A percentile compares a stretch with the other conserved stretches of the same genome.
phyloP scores from a whole-genome alignment of 2,329 filamentous ascomycete species.

The Capronia coronata region DNA sequence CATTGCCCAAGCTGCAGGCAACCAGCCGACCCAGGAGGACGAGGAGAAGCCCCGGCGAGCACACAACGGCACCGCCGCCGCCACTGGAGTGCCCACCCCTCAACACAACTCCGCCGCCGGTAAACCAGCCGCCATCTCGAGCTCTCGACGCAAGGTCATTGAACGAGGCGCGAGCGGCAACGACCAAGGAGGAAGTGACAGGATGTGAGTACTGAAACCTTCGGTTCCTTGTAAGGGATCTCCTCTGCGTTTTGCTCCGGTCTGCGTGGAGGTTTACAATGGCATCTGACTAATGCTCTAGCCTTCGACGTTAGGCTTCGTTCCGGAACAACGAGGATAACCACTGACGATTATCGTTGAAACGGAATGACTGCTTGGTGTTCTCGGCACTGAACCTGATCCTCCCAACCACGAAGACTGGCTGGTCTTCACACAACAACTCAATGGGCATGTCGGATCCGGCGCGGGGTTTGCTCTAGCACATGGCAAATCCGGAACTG shows the following conservation, averaged over 20 bases:
- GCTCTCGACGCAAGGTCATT: conserved; percentile 76
- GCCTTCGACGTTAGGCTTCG: conserved; percentile 80
- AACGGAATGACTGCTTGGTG: conserved; percentile 46
- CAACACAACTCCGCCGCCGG: conserved; percentile 50
- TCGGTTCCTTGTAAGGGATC: conserved; percentile 81
- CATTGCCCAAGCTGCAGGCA: conserved; percentile 73
- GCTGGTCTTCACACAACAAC: conserved; percentile 12
- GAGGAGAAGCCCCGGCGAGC: conserved; percentile 70
- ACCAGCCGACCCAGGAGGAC: conserved; percentile 58
- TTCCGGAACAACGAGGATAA: conserved; percentile 71
- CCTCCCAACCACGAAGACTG: conserved; percentile 17
- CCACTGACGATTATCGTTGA: conserved; percentile 45
- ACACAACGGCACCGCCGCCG: conserved; percentile 51
- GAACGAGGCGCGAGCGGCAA: conserved; percentile 54
- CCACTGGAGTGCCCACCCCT: conserved; percentile 54
- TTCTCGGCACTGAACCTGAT: conserved; percentile 20
- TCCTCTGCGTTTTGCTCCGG: conserved; percentile 79
- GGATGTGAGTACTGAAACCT: conserved; percentile 86
- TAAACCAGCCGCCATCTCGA: conserved; percentile 68
- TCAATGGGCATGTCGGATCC: conserved; percentile 29
- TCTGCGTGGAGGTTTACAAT: conserved; percentile 70
- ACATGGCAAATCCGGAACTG: conserved; percentile 30
- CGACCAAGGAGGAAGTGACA: conserved; percentile 70
- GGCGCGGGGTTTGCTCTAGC: conserved; percentile 30
- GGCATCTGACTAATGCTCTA: conserved; percentile 72